Evolutionary conservation across 164 flowering plant species (phyloP).

Genomic region (Stephania japonica): DNA sequence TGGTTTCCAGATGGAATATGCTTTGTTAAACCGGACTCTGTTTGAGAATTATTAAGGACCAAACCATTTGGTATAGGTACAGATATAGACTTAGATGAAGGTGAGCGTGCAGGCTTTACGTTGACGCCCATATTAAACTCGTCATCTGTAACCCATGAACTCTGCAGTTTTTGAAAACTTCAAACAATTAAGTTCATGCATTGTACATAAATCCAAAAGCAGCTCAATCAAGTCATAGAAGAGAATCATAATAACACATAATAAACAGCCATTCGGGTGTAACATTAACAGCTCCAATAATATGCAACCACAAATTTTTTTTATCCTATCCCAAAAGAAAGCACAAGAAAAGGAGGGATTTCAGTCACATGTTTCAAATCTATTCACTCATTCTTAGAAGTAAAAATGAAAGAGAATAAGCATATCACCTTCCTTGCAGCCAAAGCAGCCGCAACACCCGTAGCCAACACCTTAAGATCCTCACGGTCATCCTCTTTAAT

Average conservation of each 20-base stretch:
- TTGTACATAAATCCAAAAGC: not conserved
- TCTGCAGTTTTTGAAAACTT: conserved; percentile 34
- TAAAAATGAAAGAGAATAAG: not conserved
- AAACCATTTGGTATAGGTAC: conserved; percentile 41
- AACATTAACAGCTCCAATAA: not conserved
- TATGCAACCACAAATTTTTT: not conserved
- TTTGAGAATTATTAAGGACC: conserved; percentile 32
- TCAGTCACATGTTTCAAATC: not conserved
- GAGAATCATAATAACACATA: not conserved
- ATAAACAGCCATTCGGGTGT: not conserved
- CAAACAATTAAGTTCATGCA: not conserved
- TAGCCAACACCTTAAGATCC: conserved; percentile 97
- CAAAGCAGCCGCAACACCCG: conserved; percentile 96
- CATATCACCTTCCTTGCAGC: conserved; percentile 76
- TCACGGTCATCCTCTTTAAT: conserved; percentile 94
- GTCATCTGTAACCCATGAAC: conserved; percentile 95
- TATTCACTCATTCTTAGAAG: not conserved
- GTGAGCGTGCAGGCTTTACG: conserved; percentile 59
- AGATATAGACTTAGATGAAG: conserved; percentile 49
- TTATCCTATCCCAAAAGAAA: not conserved
- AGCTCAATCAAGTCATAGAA: not conserved
- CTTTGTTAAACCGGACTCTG: conserved; percentile 44
- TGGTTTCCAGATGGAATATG: conserved; percentile 20
- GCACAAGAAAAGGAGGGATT: not conserved
- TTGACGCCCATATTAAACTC: conserved; percentile 95